Conservation (phyloP, 164 flowering plant species). For the Chloranthus sessilifolius region DNA sequence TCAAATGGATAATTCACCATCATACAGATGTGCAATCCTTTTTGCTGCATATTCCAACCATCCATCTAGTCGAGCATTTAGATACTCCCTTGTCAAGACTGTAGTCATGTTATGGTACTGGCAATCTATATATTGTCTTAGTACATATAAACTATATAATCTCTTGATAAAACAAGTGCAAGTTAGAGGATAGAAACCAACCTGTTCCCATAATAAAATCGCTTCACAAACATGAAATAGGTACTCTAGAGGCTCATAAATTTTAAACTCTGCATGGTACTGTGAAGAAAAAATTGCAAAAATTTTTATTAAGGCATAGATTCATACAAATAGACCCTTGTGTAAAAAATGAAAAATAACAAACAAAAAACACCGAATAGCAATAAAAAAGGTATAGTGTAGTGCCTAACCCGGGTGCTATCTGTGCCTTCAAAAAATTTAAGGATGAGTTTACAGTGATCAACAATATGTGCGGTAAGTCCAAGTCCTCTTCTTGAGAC, state of each 20-base stretch:
- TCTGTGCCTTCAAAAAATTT: too few species aligned
- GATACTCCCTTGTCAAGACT: conserved; percentile 91
- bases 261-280: conserved; percentile 84
- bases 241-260: conserved; percentile 82
- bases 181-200: conserved; percentile 15
- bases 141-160: conserved; percentile 16
- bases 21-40: conserved; percentile 96
- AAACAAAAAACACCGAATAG: too few species aligned
- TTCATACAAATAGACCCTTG: too few species aligned
- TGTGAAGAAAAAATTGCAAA: conserved; percentile 23
- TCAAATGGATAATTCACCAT: conserved; percentile 11
- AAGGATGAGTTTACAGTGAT: too few species aligned
- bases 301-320: too few species aligned
- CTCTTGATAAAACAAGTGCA: conserved; percentile 3
- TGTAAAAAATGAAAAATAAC: too few species aligned
- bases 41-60: conserved; percentile 95
- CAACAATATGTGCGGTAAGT: too few species aligned
- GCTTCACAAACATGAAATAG: conserved; percentile 88
- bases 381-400: too few species aligned
- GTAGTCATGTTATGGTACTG: conserved; percentile 99
- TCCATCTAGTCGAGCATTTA: conserved; percentile 93
- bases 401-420: too few species aligned
- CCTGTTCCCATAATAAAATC: conserved; percentile 95
- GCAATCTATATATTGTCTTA: conserved; percentile 24
- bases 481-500: too few species aligned